Evolutionary conservation across 176 grass and related monocot species (phyloP), one percentile per base, ranked within the genome.

Genomic region (Leersia perrieri): DNA sequence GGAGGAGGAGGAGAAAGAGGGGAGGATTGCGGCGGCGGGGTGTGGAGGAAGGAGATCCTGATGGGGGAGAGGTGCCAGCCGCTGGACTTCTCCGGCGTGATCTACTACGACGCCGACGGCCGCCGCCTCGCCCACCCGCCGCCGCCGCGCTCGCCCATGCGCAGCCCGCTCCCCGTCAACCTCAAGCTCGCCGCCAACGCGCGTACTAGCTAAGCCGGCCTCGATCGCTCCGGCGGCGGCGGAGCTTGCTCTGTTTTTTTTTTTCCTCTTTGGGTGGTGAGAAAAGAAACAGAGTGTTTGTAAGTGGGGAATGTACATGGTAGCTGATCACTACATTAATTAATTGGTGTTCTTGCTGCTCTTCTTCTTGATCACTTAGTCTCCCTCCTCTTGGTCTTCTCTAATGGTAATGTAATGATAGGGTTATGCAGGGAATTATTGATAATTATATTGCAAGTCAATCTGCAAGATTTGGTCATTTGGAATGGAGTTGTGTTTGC

Each of bases 1-100:
- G 60, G 63, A 32, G 64, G 79, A 39, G 39, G 40, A 63, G 55
- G 85, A 60, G n/a, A n/a, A n/a, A n/a, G n/a, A n/a, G n/a, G n/a
- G n/a, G n/a, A n/a, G n/a, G n/a, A n/a, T n/a, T n/a, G n/a, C 7
- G 86, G 72, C 22, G 81, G 9, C 60, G 92, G 75, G 63, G 4
- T 96, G 60, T 96, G 93, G 93, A 63, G 61, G 83, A 96, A 84
- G 88, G 83, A 80, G 80, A 96, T 96, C 41, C 40, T 98, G 7
- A 88, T 94, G 90, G 95, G 95, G 7, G 92, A 91, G 81, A 72
- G 89, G 58, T 94, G 95, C 78, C 90, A 86, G 79, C 95, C 92
- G 33, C 85, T 94, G 18, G 70, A 93, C 20, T 99, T 95, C 93
- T 88, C 96, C 58, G 96, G 92, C 0, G 90, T 84, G 62, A 99